phyloP scores from a whole-genome alignment of 352 stramenopile genomes.

The Phytopythium oedochilum region DNA sequence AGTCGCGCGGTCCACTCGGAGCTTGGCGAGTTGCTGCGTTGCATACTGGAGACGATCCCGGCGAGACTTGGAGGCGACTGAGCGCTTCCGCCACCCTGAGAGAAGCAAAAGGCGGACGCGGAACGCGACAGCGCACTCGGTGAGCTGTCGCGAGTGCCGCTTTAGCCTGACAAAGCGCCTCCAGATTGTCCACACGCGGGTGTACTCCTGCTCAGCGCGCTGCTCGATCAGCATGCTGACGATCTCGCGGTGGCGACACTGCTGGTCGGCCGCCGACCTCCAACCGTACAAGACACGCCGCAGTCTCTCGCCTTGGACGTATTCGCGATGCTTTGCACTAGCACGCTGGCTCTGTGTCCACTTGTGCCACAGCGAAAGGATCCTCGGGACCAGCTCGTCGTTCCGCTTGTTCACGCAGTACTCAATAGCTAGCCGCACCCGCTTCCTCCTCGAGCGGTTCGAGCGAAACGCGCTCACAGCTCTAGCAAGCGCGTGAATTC shows the following conservation, averaged over 20 bases:
- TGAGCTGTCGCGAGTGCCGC: not conserved
- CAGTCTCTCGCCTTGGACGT: constrained; percentile 2
- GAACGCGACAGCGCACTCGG: not conserved
- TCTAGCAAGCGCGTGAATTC: constrained; percentile 11
- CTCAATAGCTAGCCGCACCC: constrained; percentile 25
- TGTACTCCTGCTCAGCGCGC: not conserved
- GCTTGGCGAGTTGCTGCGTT: constrained; percentile 6
- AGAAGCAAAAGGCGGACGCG: not conserved
- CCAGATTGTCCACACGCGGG: constrained; percentile 12
- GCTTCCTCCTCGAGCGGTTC: constrained; percentile 15
- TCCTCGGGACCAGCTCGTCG: constrained; percentile 15
- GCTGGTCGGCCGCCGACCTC: constrained; percentile 7
- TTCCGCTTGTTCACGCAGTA: constrained; percentile 31
- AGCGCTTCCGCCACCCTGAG: not conserved
- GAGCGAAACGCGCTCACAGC: constrained; percentile 5
- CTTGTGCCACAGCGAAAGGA: constrained; percentile 15
- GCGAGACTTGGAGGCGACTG: not conserved
- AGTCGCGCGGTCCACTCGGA: constrained; percentile 9
- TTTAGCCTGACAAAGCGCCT: not conserved
- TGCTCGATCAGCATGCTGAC: constrained; percentile 10
- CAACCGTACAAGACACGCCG: constrained; percentile 9
- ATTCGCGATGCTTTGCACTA: constrained; percentile 1
- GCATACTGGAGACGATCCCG: constrained; percentile 4
- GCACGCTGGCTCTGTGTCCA: constrained; percentile 10
- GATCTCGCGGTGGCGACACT: constrained; percentile 12